These are phyloP conservation scores for Entamoeba invadens DNA, from an alignment of 208 protist genomes.

Conservation along the genomic window DNA sequence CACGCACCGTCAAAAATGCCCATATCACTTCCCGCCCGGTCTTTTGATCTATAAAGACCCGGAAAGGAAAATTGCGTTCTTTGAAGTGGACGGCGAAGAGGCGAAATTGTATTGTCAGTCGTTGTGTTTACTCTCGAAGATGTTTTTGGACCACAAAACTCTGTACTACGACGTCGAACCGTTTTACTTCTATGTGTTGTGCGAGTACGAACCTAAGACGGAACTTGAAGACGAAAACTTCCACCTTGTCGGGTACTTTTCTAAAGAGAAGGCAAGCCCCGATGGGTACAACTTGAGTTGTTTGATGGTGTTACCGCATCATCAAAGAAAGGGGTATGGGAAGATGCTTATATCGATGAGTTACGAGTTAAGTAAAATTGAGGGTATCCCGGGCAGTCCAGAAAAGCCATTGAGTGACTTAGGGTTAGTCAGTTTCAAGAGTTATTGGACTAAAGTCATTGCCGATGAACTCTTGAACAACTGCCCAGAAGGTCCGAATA, in stretches of 20 bases:
- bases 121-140: constrained; percentile 87
- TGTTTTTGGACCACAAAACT: constrained; percentile 98
- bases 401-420: constrained; percentile 96
- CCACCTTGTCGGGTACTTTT: constrained; percentile 89
- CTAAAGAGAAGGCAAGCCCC: constrained; percentile 68
- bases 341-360: constrained; percentile 86
- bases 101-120: constrained; percentile 78
- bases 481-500: background rate
- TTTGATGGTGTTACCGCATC: constrained; percentile 90
- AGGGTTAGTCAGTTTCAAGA: constrained; percentile 69
- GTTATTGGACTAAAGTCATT: constrained; percentile 56
- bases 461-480: background rate
- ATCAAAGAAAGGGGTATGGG: constrained; percentile 80
- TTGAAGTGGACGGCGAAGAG: constrained; percentile 57
- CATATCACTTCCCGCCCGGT: constrained; percentile 2
- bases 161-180: constrained; percentile 95
- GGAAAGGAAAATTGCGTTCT: constrained; percentile 55
- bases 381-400: constrained; percentile 78
- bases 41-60: constrained; percentile 2
- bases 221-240: constrained; percentile 49
- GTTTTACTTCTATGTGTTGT: constrained; percentile 94
- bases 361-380: constrained; percentile 86
- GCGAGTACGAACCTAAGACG: constrained; percentile 52
- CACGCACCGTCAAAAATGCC: background rate
- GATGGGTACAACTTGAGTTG: constrained; percentile 93